phyloP scores from a whole-genome alignment of 306 rosid species.

The Urtica urens region DNA sequence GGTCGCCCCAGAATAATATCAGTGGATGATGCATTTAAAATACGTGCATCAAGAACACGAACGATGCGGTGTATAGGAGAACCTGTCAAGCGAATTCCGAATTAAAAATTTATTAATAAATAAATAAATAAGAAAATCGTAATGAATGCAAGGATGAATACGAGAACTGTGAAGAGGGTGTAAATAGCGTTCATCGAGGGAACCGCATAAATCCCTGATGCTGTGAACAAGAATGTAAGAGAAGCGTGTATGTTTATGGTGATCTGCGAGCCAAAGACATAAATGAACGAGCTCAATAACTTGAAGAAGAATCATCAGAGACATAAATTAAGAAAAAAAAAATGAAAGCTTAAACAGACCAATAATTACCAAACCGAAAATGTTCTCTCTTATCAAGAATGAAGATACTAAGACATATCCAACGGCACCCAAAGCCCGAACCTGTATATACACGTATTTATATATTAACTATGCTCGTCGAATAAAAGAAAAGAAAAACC shows the following conservation, averaged over 20 bases:
- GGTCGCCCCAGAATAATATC: too few relatives aligned
- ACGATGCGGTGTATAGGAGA: slow-evolving; percentile 58
- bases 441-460: slow-evolving; percentile 29
- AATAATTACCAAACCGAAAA: slow-evolving; percentile 74
- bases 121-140: neutral
- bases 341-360: neutral
- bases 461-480: neutral
- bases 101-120: neutral
- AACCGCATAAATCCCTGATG: slow-evolving; percentile 49
- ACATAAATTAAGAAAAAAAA: neutral
- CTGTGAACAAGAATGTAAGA: slow-evolving; percentile 68
- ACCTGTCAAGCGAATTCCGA: slow-evolving; percentile 29
- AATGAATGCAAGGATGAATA: too few relatives aligned
- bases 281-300: too few relatives aligned
- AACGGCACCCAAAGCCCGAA: slow-evolving; percentile 72
- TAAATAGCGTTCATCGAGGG: slow-evolving; percentile 77
- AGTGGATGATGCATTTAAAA: too few relatives aligned
- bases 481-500: slow-evolving; percentile 1
- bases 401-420: slow-evolving; percentile 78
- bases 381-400: slow-evolving; percentile 87
- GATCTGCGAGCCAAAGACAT: slow-evolving; percentile 84
- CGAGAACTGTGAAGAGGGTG: slow-evolving; percentile 57
- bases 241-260: slow-evolving; percentile 94
- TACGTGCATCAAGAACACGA: slow-evolving; percentile 76
- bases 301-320: neutral